Base-by-base conservation (phyloP, 441 rosid genomes). In the Syzygium malaccense region DNA sequence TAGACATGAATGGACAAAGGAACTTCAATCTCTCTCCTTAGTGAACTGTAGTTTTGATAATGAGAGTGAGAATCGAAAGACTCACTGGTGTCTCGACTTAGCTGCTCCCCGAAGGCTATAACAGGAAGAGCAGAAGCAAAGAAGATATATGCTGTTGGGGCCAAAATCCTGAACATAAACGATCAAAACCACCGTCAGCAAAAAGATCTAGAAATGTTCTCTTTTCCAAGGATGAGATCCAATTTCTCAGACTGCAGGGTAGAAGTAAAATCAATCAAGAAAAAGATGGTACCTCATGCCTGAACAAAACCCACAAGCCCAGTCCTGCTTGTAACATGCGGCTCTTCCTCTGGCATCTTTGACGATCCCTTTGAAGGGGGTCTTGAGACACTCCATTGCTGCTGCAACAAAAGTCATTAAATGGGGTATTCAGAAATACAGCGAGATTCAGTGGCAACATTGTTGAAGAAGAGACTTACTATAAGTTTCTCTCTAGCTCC, bases 91-190 rank as follows among this genome's bases (percentile, higher is more conserved):
- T 95, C 97, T 87, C 96, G 92, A 89, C 94, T 95, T 84, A 97
- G 89, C 93, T 97, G 99, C 92, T 95, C 98, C 87, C 99, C 99
- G 55, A 97, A 97, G 87, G 98, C 98, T 87, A 96, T 94, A 28
- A 96, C 99, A 56, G 98, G 99, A 87, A 97, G 94, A 26, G 98
- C 98, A 71, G 99, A 97, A 85, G 99, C 99, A 91, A 97, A 96
- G 94, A 97, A 97, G 87, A 95, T 94, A 87, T 95, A 96, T 4
- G 93, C 89, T 79, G 98, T 95, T 86, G 99, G 99, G 88, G 98
- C 98, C 89, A 96, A 60, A 78, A 96, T 94, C 93, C 97, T 95
- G 94, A 87, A 6, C 84, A 75, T 45, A 89, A 28, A 87, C 25
- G 71, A 48, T 78, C 6, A 75, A 84, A 20, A 14, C 19, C 15